Percentiles rank a stretch among this genome's conserved stretches.
phyloP scores from a whole-genome alignment of 768 basidiomycete species.

The Trichaptum fuscoviolaceum region DNA sequence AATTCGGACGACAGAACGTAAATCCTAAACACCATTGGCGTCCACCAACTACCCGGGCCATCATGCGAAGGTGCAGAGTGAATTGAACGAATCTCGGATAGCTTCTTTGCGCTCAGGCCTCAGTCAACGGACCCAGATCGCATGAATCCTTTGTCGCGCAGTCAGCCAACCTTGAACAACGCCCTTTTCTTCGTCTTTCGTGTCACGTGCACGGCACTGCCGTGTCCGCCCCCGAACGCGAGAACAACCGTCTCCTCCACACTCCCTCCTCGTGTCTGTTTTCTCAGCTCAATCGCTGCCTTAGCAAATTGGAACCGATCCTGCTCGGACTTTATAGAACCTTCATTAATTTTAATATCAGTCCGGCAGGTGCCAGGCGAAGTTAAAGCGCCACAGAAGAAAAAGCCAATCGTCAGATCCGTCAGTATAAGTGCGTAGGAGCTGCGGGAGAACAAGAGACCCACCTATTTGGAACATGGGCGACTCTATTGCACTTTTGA shows the following conservation, averaged over 20 bases:
- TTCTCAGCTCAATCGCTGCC: slow-evolving; percentile 79
- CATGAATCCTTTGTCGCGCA: not conserved
- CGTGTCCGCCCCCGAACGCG: slow-evolving; percentile 74
- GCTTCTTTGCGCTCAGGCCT: not conserved
- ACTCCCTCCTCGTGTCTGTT: slow-evolving; percentile 63
- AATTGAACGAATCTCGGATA: not conserved
- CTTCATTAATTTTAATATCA: slow-evolving; percentile 15
- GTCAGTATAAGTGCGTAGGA: not conserved
- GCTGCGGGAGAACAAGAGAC: slow-evolving; percentile 14
- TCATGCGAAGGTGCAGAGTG: not conserved
- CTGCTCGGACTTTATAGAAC: slow-evolving; percentile 66
- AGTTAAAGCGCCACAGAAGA: not conserved
- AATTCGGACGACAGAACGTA: slow-evolving; percentile 1
- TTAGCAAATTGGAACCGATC: slow-evolving; percentile 90
- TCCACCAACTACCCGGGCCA: not conserved
- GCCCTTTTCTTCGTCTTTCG: slow-evolving; percentile 70
- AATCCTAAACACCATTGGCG: not conserved
- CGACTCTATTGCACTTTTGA: slow-evolving; percentile 77
- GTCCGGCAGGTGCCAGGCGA: slow-evolving; percentile 7
- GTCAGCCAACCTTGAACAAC: slow-evolving; percentile 35
- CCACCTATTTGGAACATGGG: slow-evolving; percentile 75
- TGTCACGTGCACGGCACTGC: slow-evolving; percentile 80
- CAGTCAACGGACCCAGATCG: not conserved
- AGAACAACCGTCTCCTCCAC: slow-evolving; percentile 90
- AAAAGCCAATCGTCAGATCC: slow-evolving; percentile 2